phyloP scores from a whole-genome alignment of 2,329 filamentous ascomycete genomes.

The Hypoxylon sp. region DNA sequence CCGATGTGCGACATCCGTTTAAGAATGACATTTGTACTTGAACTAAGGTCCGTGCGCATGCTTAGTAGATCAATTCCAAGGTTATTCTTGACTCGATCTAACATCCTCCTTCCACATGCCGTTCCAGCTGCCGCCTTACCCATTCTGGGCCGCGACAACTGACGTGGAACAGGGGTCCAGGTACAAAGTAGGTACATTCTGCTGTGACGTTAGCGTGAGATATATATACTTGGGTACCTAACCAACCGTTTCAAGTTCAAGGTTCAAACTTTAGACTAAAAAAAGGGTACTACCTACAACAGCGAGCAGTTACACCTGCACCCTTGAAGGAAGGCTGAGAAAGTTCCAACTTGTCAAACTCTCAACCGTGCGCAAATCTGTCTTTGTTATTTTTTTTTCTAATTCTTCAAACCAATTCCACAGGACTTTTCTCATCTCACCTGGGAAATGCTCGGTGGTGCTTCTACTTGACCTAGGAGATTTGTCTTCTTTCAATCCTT shows the following conservation, averaged over 20 bases:
- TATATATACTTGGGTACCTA: slow-evolving; percentile 34
- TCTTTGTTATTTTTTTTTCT: slow-evolving; percentile 19
- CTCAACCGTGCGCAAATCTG: slow-evolving; percentile 31
- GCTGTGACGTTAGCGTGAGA: slow-evolving; percentile 30
- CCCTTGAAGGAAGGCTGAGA: slow-evolving; percentile 21
- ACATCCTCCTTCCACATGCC: slow-evolving; percentile 20
- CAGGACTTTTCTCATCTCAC: slow-evolving; percentile 4
- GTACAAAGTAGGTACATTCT: slow-evolving; percentile 22
- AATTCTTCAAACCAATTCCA: slow-evolving; percentile 21
- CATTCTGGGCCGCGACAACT: slow-evolving; percentile 17
- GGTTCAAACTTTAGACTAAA: slow-evolving; percentile 24
- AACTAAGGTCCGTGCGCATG: slow-evolving; percentile 27
- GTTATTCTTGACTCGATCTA: slow-evolving; percentile 22
- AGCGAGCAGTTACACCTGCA: slow-evolving; percentile 2
- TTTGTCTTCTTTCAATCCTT: slow-evolving; percentile 28
- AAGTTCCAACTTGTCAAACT: slow-evolving; percentile 2
- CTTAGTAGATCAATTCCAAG: slow-evolving; percentile 27
- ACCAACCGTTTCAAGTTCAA: slow-evolving; percentile 32
- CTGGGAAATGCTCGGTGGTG: slow-evolving; percentile 61
- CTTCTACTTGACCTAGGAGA: slow-evolving; percentile 55
- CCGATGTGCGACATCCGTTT: slow-evolving; percentile 45
- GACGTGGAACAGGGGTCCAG: slow-evolving; percentile 17
- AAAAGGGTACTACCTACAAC: slow-evolving; percentile 5
- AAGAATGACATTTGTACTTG: slow-evolving; percentile 19
- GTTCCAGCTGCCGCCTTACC: slow-evolving; percentile 31